These are phyloP conservation scores for Rhodotorula sp. DNA, from an alignment of 1,284 basidiomycete species.

Conservation along the genomic window DNA sequence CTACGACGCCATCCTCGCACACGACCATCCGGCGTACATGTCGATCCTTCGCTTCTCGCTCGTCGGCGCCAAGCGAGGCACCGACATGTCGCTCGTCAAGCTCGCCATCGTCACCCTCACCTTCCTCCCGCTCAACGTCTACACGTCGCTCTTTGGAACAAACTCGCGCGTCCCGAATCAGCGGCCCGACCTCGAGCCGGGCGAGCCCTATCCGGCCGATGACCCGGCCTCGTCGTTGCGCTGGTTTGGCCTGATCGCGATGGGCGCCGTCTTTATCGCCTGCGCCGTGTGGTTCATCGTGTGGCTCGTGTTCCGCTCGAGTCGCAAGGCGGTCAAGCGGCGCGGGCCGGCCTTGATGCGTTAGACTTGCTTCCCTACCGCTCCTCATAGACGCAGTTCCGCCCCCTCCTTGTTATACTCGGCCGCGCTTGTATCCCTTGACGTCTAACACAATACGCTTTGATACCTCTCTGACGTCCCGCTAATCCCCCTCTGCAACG, in stretches of 20 bases:
- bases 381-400: no score
- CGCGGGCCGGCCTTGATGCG: slow-evolving; percentile 21
- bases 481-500: neutral
- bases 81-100: slow-evolving; percentile 67
- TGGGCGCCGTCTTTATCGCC: slow-evolving; percentile 47
- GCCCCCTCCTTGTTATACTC: neutral
- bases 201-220: no score
- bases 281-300: slow-evolving; percentile 39
- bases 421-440: neutral
- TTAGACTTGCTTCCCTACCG: neutral
- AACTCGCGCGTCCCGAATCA: slow-evolving; percentile 5
- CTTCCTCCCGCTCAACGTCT: slow-evolving; percentile 67
- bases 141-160: slow-evolving; percentile 53
- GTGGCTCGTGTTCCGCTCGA: slow-evolving; percentile 50
- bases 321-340: slow-evolving; percentile 47
- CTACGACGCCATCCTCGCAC: slow-evolving; percentile 82
- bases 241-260: slow-evolving; percentile 49
- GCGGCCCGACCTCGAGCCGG: neutral
- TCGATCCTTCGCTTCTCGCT: slow-evolving; percentile 70
- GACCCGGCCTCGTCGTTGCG: slow-evolving; percentile 37
- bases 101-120: slow-evolving; percentile 69
- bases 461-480: neutral
- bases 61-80: slow-evolving; percentile 62
- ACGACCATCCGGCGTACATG: slow-evolving; percentile 83
- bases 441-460: neutral